Evolutionary conservation across 1,284 basidiomycete species (phyloP), one percentile per base, ranked within the genome.

Genomic region (Leccinum pachyderme): DNA sequence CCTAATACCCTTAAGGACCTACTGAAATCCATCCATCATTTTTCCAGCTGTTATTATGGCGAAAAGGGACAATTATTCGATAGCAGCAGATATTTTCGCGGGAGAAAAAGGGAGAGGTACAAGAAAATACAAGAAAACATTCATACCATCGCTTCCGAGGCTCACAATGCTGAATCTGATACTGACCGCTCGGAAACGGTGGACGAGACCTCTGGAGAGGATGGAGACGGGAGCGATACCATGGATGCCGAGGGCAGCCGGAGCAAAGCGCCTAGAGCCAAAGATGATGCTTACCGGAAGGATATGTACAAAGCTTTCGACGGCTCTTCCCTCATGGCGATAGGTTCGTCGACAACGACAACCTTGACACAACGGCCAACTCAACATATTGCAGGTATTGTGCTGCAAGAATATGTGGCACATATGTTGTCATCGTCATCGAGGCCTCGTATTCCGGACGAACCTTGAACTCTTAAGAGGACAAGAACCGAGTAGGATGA

Each of bases 291-390:
- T 61, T 56, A 59, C 47, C 44, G 49, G 9, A 77, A 76, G 56
- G 84, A 89, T 59, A 90, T 90, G 88, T 89, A 89, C 66, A 87
- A 80, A 62, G 75, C 80, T 3, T 76, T 89, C 58, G 86, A 89
- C 62, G 87, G 87, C 1, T 84, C 86, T 12, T 84, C 86, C 2
- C 76, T 90, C 44, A 76, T 90, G 71, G 85, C 81, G 5, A 76
- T 90, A 61, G 87, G 87, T 87, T 45, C 24, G 76, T 69, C 18
- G 32, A 60, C 27, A 28, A 25, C 18, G 32, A 60, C 27, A 28
- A 25, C 37, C 9, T 22, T 59, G 7, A 28, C 49, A 47, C 15
- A 13, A 45, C 43, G 27, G 15, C 37, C 48, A 44, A 18, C 49
- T 60, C 48, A 63, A 45, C 63, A 50, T 51, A 11, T 49, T 48